Conservation (phyloP, 768 basidiomycete genomes). For the Leccinum obscurum region DNA sequence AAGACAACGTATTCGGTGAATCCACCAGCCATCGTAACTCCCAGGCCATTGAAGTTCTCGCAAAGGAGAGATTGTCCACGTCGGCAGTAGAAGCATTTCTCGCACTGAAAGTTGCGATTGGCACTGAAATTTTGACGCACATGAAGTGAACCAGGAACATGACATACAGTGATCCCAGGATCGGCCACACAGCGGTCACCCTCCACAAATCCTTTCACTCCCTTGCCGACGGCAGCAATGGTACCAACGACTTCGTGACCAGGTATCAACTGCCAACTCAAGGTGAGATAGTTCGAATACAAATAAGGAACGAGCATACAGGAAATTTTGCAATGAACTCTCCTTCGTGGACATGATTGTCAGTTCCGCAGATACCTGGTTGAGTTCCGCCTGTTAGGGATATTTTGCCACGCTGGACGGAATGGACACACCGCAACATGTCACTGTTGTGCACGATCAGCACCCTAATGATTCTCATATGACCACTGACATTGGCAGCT, state of each 20-base stretch:
- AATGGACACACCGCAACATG: constrained; percentile 37
- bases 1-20: constrained; percentile 86
- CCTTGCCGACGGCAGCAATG: constrained; percentile 70
- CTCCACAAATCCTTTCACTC: constrained; percentile 66
- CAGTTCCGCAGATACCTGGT: constrained; percentile 55
- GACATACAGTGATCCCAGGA: constrained; percentile 61
- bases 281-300: not conserved
- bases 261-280: constrained; percentile 52
- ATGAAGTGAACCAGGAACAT: constrained; percentile 5
- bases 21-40: constrained; percentile 77
- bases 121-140: not conserved
- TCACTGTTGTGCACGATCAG: constrained; percentile 28
- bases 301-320: constrained; percentile 7
- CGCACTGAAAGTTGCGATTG: constrained; percentile 50
- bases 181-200: constrained; percentile 86
- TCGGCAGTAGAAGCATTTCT: constrained; percentile 81
- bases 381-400: not conserved
- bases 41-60: constrained; percentile 77
- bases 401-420: not conserved
- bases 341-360: constrained; percentile 57
- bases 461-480: not conserved
- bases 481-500: constrained; percentile 3
- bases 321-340: constrained; percentile 65
- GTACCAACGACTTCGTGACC: constrained; percentile 71
- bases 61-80: constrained; percentile 75